Base-by-base conservation (phyloP, 768 basidiomycete genomes). In the Mrakia gelida region DNA sequence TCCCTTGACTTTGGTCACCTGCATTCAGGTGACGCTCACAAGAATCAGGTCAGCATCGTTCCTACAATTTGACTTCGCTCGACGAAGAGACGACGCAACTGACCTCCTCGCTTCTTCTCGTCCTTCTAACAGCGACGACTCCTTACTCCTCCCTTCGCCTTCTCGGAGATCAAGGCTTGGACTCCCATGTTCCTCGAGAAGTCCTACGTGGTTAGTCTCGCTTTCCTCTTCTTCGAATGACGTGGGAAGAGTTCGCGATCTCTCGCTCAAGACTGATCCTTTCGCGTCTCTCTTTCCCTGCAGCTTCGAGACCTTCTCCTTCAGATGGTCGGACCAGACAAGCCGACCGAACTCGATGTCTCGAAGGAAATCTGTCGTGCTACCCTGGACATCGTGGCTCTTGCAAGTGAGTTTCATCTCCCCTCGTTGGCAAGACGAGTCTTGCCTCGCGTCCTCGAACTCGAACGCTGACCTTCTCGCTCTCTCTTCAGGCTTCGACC, bases 361-460 rank as follows among this genome's bases (percentile, higher is more conserved):
- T 85, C 91, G 54, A 84, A 86, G 5, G 92, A 90, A 88, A 85
- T 93, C 3, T 89, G 88, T 61, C 88, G 88, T 75, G 88, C 88
- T 71, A 92, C 92, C 5, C 85, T 93, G 13, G 92, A 93, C 80
- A 88, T 92, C 75, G 92, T 94, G 72, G 92, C 92, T 13, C 85
- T 91, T 52, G 90, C 94, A 61, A 81, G 92, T 75, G 67, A 86
- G 82, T 11, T 30, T 5, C 11, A 23, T 32, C 38, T 30, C 8
- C 26, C 38, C 3, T 8, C 38, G 38, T 3, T 8, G 38, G 38
- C 38, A 38, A n/a, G 38, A 38, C 38, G 38, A 3, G 38, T 38
- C n/a, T n/a, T n/a, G n/a, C n/a, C 38, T 3, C 38, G 4, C 32
- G 15, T 68, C 65, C 7, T 68, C 38, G 21, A 34, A 13, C 4